Evolutionary conservation across 2,329 filamentous ascomycete genomes (phyloP).

Genomic region (Geosmithia morbida): DNA sequence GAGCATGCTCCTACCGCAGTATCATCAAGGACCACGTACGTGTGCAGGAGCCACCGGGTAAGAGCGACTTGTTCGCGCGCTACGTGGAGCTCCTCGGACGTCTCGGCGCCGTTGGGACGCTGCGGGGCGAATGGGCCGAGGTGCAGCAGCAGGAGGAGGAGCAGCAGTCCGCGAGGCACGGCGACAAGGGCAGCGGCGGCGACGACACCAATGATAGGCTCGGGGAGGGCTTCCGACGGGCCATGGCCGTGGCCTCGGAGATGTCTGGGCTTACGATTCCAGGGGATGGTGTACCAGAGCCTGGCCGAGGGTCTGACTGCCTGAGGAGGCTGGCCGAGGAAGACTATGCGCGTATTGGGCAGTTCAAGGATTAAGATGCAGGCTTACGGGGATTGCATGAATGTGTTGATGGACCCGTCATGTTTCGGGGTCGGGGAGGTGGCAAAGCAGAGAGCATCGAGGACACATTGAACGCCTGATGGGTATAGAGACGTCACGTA

Average conservation of each 20-base stretch:
- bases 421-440: too few relatives aligned
- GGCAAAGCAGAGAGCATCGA: too few relatives aligned
- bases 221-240: background rate
- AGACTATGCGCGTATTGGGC: background rate
- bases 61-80: background rate
- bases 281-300: background rate
- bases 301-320: background rate
- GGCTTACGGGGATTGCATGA: background rate
- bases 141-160: background rate
- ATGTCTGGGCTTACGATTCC: background rate
- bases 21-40: background rate
- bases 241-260: background rate
- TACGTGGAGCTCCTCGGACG: constrained; percentile 2
- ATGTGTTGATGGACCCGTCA: too few relatives aligned
- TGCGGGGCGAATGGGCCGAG: constrained; percentile 1
- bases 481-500: too few relatives aligned
- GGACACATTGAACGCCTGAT: too few relatives aligned
- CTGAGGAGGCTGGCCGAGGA: background rate
- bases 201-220: too few relatives aligned
- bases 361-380: background rate
- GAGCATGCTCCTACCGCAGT: background rate
- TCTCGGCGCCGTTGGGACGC: constrained; percentile 2
- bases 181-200: background rate
- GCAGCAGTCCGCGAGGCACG: background rate
- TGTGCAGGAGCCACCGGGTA: background rate